Evolutionary conservation across 1,284 basidiomycete genomes (phyloP).

Genomic region (Neotropicomus parvogracilis): DNA sequence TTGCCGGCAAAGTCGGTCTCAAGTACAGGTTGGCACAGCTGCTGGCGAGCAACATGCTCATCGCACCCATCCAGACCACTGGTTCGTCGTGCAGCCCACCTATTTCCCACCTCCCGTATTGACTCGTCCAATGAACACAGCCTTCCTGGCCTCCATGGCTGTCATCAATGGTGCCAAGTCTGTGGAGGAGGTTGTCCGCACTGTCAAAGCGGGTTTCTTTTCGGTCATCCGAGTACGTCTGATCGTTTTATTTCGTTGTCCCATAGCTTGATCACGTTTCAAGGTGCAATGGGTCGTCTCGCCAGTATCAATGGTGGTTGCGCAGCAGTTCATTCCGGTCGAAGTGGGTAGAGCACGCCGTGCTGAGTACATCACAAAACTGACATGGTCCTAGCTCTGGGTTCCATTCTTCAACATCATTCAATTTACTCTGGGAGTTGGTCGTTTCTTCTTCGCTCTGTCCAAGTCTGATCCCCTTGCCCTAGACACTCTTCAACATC

Average conservation of each 20-base stretch:
- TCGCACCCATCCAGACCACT: constrained; percentile 73
- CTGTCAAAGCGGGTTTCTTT: constrained; percentile 74
- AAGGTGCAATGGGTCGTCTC: constrained; percentile 34
- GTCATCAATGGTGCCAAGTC: constrained; percentile 80
- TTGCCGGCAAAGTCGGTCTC: constrained; percentile 71
- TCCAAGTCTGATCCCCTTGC: constrained; percentile 1
- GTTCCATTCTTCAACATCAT: constrained; percentile 34
- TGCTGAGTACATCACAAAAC: background rate
- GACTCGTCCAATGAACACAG: constrained; percentile 27
- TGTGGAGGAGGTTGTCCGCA: constrained; percentile 60
- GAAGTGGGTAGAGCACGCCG: constrained; percentile 24
- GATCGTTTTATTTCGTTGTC: background rate
- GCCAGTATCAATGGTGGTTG: constrained; percentile 33
- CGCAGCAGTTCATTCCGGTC: constrained; percentile 34
- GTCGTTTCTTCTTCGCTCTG: constrained; percentile 11
- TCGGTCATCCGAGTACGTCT: constrained; percentile 64
- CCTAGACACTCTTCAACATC: constrained; percentile 69
- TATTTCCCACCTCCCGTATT: background rate
- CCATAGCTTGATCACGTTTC: constrained; percentile 4
- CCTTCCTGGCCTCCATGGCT: constrained; percentile 75
- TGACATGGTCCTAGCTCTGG: constrained; percentile 28
- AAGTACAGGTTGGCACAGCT: constrained; percentile 72
- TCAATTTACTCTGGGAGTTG: constrained; percentile 29
- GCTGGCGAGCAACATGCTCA: constrained; percentile 72
- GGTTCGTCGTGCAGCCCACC: constrained; percentile 42